Percentiles rank a stretch among this genome's conserved stretches.
These are phyloP conservation scores for Amyloporia xantha DNA, from an alignment of 768 basidiomycete genomes.

Conservation along the genomic window DNA sequence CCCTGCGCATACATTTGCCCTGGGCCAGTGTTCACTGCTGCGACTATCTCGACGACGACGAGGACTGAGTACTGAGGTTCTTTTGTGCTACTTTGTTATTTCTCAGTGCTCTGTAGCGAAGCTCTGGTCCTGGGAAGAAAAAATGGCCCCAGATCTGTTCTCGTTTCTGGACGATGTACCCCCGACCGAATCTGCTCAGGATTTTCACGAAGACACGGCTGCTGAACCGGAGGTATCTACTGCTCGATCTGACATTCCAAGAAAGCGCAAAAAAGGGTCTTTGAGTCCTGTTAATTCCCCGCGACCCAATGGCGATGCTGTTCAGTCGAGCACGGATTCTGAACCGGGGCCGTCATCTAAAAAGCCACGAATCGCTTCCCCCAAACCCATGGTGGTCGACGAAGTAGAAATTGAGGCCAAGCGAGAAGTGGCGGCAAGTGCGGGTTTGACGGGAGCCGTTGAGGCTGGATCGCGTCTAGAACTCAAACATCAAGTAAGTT, in stretches of 20 bases:
- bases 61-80: too few relatives aligned
- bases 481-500: constrained; percentile 69
- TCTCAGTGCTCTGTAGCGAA: too few relatives aligned
- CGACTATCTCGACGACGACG: too few relatives aligned
- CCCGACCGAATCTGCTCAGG: too few relatives aligned
- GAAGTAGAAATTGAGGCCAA: constrained; percentile 94
- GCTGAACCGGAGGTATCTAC: background rate
- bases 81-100: too few relatives aligned
- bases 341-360: constrained; percentile 44
- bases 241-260: constrained; percentile 8
- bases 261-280: constrained; percentile 40
- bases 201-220: constrained; percentile 11
- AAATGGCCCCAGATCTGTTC: too few relatives aligned
- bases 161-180: constrained; percentile 61
- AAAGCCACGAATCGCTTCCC: constrained; percentile 52
- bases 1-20: too few relatives aligned
- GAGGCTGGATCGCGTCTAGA: constrained; percentile 66
- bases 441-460: constrained; percentile 69
- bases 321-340: constrained; percentile 20
- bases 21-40: too few relatives aligned
- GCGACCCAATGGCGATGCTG: background rate
- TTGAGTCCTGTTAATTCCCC: constrained; percentile 11
- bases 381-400: constrained; percentile 77
- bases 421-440: constrained; percentile 84
- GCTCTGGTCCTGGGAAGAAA: too few relatives aligned